Evolutionary conservation across 768 basidiomycete genomes (phyloP), one percentile per base, ranked within the genome.

Genomic region (Russula sp.): DNA sequence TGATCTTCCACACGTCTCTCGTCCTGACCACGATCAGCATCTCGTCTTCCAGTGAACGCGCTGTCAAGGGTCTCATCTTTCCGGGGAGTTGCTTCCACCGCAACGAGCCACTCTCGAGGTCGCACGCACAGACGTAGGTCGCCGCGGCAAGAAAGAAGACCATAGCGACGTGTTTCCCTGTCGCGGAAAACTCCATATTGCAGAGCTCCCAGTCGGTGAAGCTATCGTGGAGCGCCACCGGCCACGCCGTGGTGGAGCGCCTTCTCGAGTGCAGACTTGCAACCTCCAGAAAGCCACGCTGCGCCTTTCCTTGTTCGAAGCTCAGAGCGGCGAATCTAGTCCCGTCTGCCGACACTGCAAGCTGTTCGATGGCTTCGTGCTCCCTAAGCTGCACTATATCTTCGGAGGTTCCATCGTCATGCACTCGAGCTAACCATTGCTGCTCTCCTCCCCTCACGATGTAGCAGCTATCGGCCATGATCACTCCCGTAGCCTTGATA

Each of bases 111-210:
- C 7, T 35, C n/a, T 63, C 51, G 45, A 63, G 56, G 45, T 63
- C 57, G 16, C 61, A 63, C 32, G 39, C 22, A 11, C 61, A 63
- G 18, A 63, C n/a, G 32, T 54, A 63, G 18, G 57, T 58, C 25
- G 45, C 22, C 20, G 53, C 45, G 39, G 45, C 46, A 39, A 58
- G 51, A 57, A 48, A 63, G 45, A 59, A 63, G 13, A 63, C 46
- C 9, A 59, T 53, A 11, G 38, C 51, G 18, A 63, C 13, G 56
- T 63, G 51, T n/a, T 20, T 59, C 18, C 20, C 45, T 25, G 61
- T 63, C 22, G 61, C 57, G n/a, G 61, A 54, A 38, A 63, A 63
- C 34, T 63, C 57, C 51, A 63, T 48, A 32, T 35, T 18, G 25
- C 61, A 47, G n/a, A 59, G 32, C 3, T 63, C 51, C 61, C 61